Conservation (phyloP, 2,329 filamentous ascomycete species). For the Penicillium occitanis region DNA sequence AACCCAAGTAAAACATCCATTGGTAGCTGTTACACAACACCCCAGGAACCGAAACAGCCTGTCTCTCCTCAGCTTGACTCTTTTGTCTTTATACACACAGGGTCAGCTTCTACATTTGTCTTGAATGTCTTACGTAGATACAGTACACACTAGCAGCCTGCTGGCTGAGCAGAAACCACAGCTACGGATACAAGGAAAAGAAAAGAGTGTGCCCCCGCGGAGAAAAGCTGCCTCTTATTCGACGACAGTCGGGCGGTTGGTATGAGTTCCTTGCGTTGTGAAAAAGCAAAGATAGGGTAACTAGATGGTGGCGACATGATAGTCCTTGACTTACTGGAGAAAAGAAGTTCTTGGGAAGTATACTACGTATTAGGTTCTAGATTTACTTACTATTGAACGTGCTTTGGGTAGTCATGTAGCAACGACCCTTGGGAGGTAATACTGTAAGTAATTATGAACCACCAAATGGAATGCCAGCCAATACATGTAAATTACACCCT, state of each 20-base stretch:
- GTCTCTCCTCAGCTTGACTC: slow-evolving; percentile 1
- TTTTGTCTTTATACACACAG: too few relatives aligned
- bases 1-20: slow-evolving; percentile 11
- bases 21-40: slow-evolving; percentile 3
- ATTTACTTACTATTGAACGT: background rate
- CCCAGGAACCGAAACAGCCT: background rate
- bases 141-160: background rate
- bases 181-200: background rate
- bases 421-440: background rate
- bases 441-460: background rate
- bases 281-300: slow-evolving; percentile 4
- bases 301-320: background rate
- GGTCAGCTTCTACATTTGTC: background rate
- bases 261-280: slow-evolving; percentile 17
- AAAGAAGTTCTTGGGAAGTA: background rate
- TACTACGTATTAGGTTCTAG: background rate
- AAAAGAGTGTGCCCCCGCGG: background rate
- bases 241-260: background rate
- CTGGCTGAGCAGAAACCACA: background rate
- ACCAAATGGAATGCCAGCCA: background rate
- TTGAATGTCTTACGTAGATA: background rate
- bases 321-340: background rate
- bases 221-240: background rate
- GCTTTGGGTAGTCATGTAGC: slow-evolving; percentile 1
- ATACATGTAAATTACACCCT: background rate